A percentile compares a stretch with the other conserved stretches of the same genome.
These are phyloP conservation scores for Cucumis melo DNA, from an alignment of 306 rosid genomes.

Conservation along the genomic window DNA sequence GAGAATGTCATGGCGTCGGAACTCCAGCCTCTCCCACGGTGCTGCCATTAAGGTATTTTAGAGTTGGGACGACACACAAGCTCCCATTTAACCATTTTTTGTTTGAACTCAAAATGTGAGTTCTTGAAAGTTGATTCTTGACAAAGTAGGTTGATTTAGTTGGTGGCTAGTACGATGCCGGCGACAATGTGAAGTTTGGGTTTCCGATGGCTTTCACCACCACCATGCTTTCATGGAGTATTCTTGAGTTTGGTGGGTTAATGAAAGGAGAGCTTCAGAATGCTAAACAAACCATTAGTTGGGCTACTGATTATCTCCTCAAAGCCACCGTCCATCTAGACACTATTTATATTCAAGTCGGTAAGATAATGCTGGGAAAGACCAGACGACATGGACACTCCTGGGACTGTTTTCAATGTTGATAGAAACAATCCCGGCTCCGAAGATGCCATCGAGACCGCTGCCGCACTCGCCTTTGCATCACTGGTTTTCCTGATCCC, in stretches of 20 bases:
- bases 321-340: constrained; percentile 39
- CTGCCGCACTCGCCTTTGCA: constrained; percentile 89
- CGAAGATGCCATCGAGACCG: constrained; percentile 84
- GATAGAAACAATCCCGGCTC: constrained; percentile 69
- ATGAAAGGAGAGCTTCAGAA: constrained; percentile 41
- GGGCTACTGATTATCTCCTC: constrained; percentile 81
- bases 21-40: constrained; percentile 84
- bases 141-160: constrained; percentile 37
- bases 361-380: constrained; percentile 95
- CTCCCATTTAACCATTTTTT: neutral
- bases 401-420: constrained; percentile 58
- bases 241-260: constrained; percentile 64
- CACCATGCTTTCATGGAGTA: constrained; percentile 95
- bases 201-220: constrained; percentile 96
- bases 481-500: constrained; percentile 73
- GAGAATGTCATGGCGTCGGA: constrained; percentile 63
- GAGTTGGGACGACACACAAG: neutral
- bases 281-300: constrained; percentile 54
- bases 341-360: constrained; percentile 89
- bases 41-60: constrained; percentile 45
- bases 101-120: neutral
- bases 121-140: neutral
- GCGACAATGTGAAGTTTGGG: constrained; percentile 79
- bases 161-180: constrained; percentile 94
- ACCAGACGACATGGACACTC: constrained; percentile 94